These are phyloP conservation scores for Platanthera zijinensis DNA, from an alignment of 106 monocot genomes.

Conservation along the genomic window DNA sequence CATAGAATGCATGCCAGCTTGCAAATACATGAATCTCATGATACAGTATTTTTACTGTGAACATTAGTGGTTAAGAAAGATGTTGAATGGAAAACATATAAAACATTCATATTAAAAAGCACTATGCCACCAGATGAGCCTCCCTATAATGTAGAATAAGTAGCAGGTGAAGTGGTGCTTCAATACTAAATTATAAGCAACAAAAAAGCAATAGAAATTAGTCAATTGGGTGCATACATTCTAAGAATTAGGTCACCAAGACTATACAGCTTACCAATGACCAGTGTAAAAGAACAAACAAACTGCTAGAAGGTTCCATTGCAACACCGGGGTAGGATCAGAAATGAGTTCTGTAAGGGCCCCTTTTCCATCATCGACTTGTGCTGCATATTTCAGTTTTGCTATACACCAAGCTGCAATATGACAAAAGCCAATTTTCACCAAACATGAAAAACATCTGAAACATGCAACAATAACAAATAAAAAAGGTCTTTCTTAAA, in stretches of 20 bases:
- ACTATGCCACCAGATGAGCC: neutral
- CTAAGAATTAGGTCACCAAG: neutral
- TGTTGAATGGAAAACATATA: neutral
- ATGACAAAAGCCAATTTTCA: slow-evolving; percentile 6
- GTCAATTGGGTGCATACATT: neutral
- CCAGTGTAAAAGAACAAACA: slow-evolving; percentile 89
- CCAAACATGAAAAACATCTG: slow-evolving; percentile 3
- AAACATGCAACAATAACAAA: neutral
- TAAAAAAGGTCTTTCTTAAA: neutral
- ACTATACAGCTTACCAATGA: slow-evolving; percentile 54
- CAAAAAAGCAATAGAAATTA: neutral
- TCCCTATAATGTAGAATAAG: neutral
- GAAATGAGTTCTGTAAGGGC: slow-evolving; percentile 11
- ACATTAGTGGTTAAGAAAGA: neutral
- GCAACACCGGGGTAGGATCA: slow-evolving; percentile 50
- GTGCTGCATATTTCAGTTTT: slow-evolving; percentile 22
- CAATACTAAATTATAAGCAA: neutral
- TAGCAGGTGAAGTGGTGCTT: neutral
- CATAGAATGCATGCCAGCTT: neutral
- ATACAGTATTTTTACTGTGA: neutral
- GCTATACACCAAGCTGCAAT: slow-evolving; percentile 71
- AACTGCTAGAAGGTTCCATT: slow-evolving; percentile 79
- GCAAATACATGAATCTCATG: neutral
- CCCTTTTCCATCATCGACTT: slow-evolving; percentile 6
- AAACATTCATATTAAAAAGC: neutral